A percentile compares a stretch with the other conserved stretches of the same genome.
Evolutionary conservation across 495 filamentous ascomycete genomes (phyloP).

Genomic region (Hypoxylon fragiforme): DNA sequence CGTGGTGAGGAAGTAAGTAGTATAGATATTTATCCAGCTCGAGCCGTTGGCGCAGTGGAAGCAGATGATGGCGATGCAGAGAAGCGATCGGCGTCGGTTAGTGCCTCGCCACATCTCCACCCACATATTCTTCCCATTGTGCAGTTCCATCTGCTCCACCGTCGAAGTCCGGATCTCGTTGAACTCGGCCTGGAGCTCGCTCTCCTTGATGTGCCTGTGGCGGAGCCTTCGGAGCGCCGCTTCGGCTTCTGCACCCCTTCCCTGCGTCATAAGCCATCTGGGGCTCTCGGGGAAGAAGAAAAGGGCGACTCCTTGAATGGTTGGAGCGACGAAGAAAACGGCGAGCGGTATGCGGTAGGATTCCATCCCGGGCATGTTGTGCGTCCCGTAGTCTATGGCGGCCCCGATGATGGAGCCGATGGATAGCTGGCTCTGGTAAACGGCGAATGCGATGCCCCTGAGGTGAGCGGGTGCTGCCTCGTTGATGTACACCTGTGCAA

Average conservation of each 20-base stretch:
- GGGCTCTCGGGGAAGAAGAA: constrained; percentile 60
- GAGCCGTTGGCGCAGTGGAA: constrained; percentile 41
- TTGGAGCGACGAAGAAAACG: constrained; percentile 54
- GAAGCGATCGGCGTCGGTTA: constrained; percentile 31
- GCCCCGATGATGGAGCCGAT: constrained; percentile 56
- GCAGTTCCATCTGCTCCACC: constrained; percentile 43
- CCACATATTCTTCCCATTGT: constrained; percentile 41
- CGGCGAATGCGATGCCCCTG: constrained; percentile 49
- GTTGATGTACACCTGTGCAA: constrained; percentile 57
- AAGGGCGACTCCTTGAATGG: constrained; percentile 49
- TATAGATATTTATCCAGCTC: background rate
- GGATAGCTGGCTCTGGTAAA: constrained; percentile 43
- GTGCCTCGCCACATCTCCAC: constrained; percentile 51
- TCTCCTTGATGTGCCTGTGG: constrained; percentile 38
- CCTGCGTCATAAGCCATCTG: constrained; percentile 57
- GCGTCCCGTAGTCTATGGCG: constrained; percentile 57
- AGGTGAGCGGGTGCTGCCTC: constrained; percentile 46
- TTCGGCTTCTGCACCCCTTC: constrained; percentile 47
- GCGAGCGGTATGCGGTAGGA: constrained; percentile 57
- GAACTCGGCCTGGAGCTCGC: constrained; percentile 51
- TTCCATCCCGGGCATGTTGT: constrained; percentile 41
- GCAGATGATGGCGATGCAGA: constrained; percentile 38
- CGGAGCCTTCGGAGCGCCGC: constrained; percentile 48
- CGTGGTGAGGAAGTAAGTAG: constrained; percentile 50
- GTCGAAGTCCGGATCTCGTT: constrained; percentile 51